phyloP scores from a whole-genome alignment of 129 eudicot genomes.

The Artemisia annua region DNA sequence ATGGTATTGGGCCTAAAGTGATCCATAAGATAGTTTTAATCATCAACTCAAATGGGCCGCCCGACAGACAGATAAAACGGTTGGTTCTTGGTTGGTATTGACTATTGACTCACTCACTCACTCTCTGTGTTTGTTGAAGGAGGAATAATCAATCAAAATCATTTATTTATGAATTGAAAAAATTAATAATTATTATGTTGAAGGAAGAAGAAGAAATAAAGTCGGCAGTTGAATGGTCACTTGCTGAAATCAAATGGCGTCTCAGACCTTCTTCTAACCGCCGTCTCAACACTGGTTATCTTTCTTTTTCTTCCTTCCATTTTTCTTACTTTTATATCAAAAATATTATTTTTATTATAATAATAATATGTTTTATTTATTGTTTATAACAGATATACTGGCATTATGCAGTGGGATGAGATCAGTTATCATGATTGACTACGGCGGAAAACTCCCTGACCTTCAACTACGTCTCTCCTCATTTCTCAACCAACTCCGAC shows the following conservation, averaged over 20 bases:
- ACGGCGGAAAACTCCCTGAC: constrained; percentile 97
- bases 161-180: too few relatives aligned
- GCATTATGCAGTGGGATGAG: constrained; percentile 84
- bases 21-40: too few relatives aligned
- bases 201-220: not conserved
- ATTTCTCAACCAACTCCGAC: constrained; percentile 33
- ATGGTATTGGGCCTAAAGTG: too few relatives aligned
- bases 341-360: too few relatives aligned
- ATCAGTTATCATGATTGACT: constrained; percentile 91
- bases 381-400: constrained; percentile 45
- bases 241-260: constrained; percentile 66
- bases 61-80: too few relatives aligned
- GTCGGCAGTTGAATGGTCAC: constrained; percentile 46
- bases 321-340: not conserved
- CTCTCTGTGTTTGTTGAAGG: too few relatives aligned
- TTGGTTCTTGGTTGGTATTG: too few relatives aligned
- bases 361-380: too few relatives aligned
- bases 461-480: constrained; percentile 58
- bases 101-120: too few relatives aligned
- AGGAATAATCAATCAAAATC: too few relatives aligned
- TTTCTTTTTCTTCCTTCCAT: not conserved
- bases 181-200: too few relatives aligned
- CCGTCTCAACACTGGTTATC: constrained; percentile 56
- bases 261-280: constrained; percentile 61
- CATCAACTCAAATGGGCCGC: too few relatives aligned